A percentile compares a stretch with the other conserved stretches of the same genome.
phyloP scores from a whole-genome alignment of 73 alveolate species.

The Symbiodinium natans region DNA sequence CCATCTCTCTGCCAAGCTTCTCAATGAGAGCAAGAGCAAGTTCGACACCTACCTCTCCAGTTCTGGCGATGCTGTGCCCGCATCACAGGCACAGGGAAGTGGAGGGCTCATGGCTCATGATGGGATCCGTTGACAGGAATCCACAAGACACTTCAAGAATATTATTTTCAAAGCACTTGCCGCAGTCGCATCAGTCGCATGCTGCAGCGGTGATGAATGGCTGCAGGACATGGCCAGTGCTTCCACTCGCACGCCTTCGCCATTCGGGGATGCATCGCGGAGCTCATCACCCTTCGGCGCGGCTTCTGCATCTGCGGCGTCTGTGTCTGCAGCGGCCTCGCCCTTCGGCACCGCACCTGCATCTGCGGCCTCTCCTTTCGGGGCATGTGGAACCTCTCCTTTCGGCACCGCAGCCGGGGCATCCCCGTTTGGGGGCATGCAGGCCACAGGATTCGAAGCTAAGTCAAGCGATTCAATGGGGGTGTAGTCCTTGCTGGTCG shows the following conservation, averaged over 20 bases:
- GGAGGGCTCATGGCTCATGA: not conserved
- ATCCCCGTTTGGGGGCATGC: not conserved
- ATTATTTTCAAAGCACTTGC: not conserved
- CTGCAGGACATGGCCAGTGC: not conserved
- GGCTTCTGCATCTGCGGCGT: not conserved
- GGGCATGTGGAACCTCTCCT: too few species aligned
- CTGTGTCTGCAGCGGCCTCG: not conserved
- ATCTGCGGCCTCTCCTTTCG: not conserved
- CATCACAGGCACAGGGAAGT: not conserved
- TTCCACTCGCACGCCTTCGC: not conserved
- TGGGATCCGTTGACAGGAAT: not conserved
- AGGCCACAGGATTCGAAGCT: not conserved
- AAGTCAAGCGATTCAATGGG: not conserved
- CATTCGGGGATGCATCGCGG: not conserved
- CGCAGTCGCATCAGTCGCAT: too few species aligned
- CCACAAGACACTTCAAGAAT: too few species aligned
- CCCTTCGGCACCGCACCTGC: not conserved
- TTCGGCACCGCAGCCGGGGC: conserved; percentile 1
- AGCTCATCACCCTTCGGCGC: conserved; percentile 36
- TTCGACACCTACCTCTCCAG: not conserved
- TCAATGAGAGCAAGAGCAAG: conserved; percentile 17
- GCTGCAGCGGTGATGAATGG: not conserved
- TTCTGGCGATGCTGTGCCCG: not conserved
- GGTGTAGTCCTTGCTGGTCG: not conserved
- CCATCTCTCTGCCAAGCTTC: not conserved